A percentile compares a stretch with the other conserved stretches of the same genome.
Evolutionary conservation across 2,329 filamentous ascomycete species (phyloP).

Genomic region (Aureobasidium mangrovei): DNA sequence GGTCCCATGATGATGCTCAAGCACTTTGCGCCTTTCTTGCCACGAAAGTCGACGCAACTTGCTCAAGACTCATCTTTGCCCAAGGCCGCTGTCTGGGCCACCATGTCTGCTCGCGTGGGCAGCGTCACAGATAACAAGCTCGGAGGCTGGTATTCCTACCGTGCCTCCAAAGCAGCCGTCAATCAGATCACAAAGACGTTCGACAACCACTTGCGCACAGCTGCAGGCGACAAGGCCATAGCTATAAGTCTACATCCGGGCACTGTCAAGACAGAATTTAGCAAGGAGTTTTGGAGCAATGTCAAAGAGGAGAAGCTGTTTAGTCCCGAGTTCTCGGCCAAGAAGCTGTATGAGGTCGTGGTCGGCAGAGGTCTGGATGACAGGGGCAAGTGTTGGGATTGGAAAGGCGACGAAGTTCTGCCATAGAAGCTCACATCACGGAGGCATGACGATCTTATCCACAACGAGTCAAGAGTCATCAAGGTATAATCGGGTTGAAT

Average conservation of each 20-base stretch:
- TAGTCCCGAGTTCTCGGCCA: slow-evolving; percentile 55
- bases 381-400: slow-evolving; percentile 60
- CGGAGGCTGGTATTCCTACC: slow-evolving; percentile 78
- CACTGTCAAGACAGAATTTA: slow-evolving; percentile 68
- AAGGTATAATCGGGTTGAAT: not conserved
- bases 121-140: slow-evolving; percentile 61
- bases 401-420: slow-evolving; percentile 55
- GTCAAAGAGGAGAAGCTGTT: slow-evolving; percentile 57
- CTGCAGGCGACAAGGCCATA: slow-evolving; percentile 53
- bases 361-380: slow-evolving; percentile 38
- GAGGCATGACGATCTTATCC: not conserved
- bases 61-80: slow-evolving; percentile 31
- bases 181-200: slow-evolving; percentile 63
- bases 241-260: slow-evolving; percentile 69
- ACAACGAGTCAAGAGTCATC: not conserved
- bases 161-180: slow-evolving; percentile 65
- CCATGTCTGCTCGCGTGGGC: slow-evolving; percentile 71
- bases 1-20: slow-evolving; percentile 70
- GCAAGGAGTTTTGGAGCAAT: slow-evolving; percentile 60
- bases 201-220: slow-evolving; percentile 55
- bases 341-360: slow-evolving; percentile 54
- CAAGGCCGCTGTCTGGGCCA: slow-evolving; percentile 54
- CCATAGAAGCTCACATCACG: slow-evolving; percentile 33
- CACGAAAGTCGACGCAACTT: slow-evolving; percentile 44
- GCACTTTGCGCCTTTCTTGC: slow-evolving; percentile 62